Conservation (phyloP, 164 flowering plant species). For the Annona squamosa region DNA sequence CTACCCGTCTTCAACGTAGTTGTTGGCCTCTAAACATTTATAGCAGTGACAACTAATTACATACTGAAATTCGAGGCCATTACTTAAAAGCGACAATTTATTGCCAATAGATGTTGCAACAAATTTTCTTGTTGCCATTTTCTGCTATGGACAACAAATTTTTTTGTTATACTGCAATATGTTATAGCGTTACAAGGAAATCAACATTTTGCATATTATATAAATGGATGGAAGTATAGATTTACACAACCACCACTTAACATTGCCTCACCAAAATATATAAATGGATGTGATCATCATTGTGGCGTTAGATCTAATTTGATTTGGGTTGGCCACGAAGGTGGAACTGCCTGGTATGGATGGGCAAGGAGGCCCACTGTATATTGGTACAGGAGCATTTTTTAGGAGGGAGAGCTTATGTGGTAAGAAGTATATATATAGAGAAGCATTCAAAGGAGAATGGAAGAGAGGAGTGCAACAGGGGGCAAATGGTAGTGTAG, state of each 20-base stretch:
- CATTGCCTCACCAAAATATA: no score
- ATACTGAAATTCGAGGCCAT: no score
- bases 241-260: no score
- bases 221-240: no score
- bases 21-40: no score
- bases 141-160: no score
- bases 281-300: neutral
- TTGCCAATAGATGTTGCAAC: no score
- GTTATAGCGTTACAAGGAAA: no score
- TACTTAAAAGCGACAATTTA: no score
- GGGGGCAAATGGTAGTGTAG: slow-evolving; percentile 10
- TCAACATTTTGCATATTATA: no score
- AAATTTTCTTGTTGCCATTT: no score
- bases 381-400: slow-evolving; percentile 68
- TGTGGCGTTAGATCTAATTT: neutral
- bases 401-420: slow-evolving; percentile 53
- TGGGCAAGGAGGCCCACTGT: slow-evolving; percentile 48
- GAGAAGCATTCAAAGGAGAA: slow-evolving; percentile 6
- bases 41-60: neutral
- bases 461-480: slow-evolving; percentile 9
- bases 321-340: slow-evolving; percentile 3
- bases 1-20: neutral
- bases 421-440: slow-evolving; percentile 29
- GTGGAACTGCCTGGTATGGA: slow-evolving; percentile 18
- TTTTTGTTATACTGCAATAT: no score